phyloP scores from a whole-genome alignment of 2,329 filamentous ascomycete genomes.

The Laburnicola sp. region DNA sequence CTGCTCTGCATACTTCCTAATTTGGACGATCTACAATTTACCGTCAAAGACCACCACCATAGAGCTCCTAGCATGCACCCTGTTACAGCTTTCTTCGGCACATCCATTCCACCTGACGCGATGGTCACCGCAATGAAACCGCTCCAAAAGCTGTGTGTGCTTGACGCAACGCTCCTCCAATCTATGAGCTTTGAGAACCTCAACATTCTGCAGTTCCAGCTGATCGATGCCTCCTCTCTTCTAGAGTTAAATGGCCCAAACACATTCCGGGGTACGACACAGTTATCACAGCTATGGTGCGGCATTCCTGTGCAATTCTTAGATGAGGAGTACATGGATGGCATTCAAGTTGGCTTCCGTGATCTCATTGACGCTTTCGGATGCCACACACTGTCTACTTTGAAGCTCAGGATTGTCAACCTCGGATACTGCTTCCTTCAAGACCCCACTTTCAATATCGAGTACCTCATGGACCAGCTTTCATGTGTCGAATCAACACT shows the following conservation, averaged over 20 bases:
- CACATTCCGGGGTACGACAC: constrained; percentile 21
- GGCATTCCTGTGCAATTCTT: constrained; percentile 23
- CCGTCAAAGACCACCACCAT: constrained; percentile 24
- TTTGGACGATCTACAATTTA: constrained; percentile 22
- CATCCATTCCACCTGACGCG: constrained; percentile 10
- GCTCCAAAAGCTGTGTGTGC: constrained; percentile 17
- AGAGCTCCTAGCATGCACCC: constrained; percentile 23
- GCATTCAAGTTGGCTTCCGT: constrained; percentile 20
- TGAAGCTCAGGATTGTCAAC: constrained; percentile 22
- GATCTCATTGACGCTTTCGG: constrained; percentile 26
- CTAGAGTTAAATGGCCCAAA: constrained; percentile 28
- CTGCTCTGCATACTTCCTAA: constrained; percentile 25
- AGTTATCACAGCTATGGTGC: constrained; percentile 17
- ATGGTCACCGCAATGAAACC: constrained; percentile 11
- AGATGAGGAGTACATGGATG: constrained; percentile 16
- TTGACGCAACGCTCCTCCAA: constrained; percentile 22
- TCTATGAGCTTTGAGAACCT: constrained; percentile 19
- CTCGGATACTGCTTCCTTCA: constrained; percentile 22
- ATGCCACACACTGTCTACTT: constrained; percentile 16
- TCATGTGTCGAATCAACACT: constrained; percentile 13
- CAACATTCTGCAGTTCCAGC: constrained; percentile 18
- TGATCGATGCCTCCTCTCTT: constrained; percentile 20
- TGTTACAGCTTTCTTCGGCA: constrained; percentile 26
- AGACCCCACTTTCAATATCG: constrained; percentile 16
- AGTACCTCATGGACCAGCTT: constrained; percentile 23